Percentiles rank a stretch among this genome's conserved stretches.
Evolutionary conservation across 148 eudicot species (phyloP).

Genomic region (Beta vulgaris): DNA sequence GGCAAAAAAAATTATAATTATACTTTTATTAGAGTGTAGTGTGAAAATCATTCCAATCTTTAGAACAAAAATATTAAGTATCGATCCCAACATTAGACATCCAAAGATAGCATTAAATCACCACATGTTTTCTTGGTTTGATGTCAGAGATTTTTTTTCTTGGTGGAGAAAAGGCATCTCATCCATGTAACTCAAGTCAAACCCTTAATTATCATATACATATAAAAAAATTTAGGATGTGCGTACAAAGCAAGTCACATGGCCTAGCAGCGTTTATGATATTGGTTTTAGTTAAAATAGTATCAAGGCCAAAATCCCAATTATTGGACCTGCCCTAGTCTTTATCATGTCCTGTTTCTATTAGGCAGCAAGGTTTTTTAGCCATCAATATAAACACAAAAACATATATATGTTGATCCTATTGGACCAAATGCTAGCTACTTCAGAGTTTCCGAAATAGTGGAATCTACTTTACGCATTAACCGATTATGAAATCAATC

Average conservation of each 20-base stretch:
- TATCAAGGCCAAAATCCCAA: constrained; percentile 1
- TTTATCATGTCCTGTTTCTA: constrained; percentile 8
- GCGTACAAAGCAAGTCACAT: neutral
- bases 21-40: too few relatives aligned
- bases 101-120: constrained; percentile 4
- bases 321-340: neutral
- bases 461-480: too few relatives aligned
- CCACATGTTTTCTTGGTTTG: constrained; percentile 6
- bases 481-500: too few relatives aligned
- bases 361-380: neutral
- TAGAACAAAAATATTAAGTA: neutral
- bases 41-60: neutral
- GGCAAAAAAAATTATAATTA: too few relatives aligned
- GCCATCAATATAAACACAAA: too few relatives aligned
- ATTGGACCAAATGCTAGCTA: too few relatives aligned
- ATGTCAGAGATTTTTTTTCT: constrained; percentile 11
- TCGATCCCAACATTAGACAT: constrained; percentile 22
- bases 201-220: constrained; percentile 2
- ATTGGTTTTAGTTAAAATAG: neutral
- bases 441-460: too few relatives aligned
- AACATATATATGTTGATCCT: too few relatives aligned
- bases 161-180: constrained; percentile 8
- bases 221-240: neutral
- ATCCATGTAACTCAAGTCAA: neutral
- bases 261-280: neutral